Evolutionary conservation across 805 yeast genomes (phyloP), one percentile per base, ranked within the genome.

Genomic region (Sugiyamaella mastotermitis): DNA sequence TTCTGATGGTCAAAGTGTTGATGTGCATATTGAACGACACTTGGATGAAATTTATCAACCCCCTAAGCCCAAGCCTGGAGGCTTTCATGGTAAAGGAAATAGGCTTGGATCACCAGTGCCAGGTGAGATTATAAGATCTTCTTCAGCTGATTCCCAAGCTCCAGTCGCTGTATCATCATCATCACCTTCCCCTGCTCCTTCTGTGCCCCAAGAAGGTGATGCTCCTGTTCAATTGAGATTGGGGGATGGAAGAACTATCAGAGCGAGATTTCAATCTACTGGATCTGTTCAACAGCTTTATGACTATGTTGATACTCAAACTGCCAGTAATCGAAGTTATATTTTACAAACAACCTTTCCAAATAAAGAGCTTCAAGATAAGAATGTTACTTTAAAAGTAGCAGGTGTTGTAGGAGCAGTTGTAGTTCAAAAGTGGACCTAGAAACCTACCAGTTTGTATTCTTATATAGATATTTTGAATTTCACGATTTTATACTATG

Each of bases 351-450:
- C 83, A 46, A 77, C 94, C 0, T 85, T 85, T 65, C 97, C 97
- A 7, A 79, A 83, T 20, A 74, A 76, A 56, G 76, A 80, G 19
- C 73, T 90, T 28, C 77, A 72, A 35, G 77, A 82, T 41, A 62
- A 68, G 31, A 65, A 63, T 8, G 55, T 68, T 26, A 72, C 82
- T 1, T 75, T 90, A 34, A 74, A 71, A 40, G 86, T 78, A 20
- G 92, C 94, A 3, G 85, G 85, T 23, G 66, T 86, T 46, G 71
- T 73, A 35, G 84, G 84, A 49, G 75, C 97, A 2, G 95, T 85
- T n/a, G 78, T 88, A 21, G 85, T 88, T 13, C 97, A 86, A 61
- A 79, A 92, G 64, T 83, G 94, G 92, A n/a, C n/a, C n/a, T n/a
- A n/a, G n/a, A n/a, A n/a, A n/a, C n/a, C n/a, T n/a, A n/a, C n/a